Base-by-base conservation (phyloP, 768 basidiomycete species). In the Termitomyces bulborhizus region DNA sequence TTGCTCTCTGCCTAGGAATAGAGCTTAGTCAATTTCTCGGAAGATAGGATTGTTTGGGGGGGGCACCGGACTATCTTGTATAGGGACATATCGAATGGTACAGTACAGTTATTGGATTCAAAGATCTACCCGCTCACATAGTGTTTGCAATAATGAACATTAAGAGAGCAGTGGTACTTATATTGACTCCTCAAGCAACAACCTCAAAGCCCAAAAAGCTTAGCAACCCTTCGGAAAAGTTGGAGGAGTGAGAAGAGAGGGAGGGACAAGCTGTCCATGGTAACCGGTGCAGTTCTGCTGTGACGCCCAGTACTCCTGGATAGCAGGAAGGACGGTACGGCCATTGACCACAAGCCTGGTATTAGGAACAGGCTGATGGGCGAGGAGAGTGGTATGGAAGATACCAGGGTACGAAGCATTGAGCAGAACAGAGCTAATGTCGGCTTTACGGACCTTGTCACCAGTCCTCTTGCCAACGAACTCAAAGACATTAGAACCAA, bases 401-500 rank as follows among this genome's bases (percentile, higher is more conserved):
- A 66, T 57, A 2, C 68, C 68, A 1, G 68, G 64, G 52, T 69
- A 69, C 3, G 66, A 67, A 1, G 31, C 41, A 37, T 67, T 65
- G 36, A 68, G 52, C 36, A 62, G 48, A 4, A 63, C 57, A 6
- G 56, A n/a, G 27, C 43, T 42, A 3, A 62, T 41, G 26, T 57
- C 36, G 9, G 57, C 36, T 6, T 40, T 62, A 26, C 60, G 61
- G 12, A 65, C 75, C 46, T 62, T 62, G 66, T 84, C 82, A 42
- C 69, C 72, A 1, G 78, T 78, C 4, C 63, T 55, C 45, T 74
- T 57, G 6, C 78, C 81, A 46, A 85, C 80, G 47, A 82, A 67
- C 24, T 65, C 55, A 67, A 78, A 83, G 56, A 85, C 82, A 60
- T 85, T 83, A 53, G 69, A 71, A 67, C 53, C 59, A 32, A 55